Evolutionary conservation across 306 rosid species (phyloP).

Genomic region (Quercus glauca): DNA sequence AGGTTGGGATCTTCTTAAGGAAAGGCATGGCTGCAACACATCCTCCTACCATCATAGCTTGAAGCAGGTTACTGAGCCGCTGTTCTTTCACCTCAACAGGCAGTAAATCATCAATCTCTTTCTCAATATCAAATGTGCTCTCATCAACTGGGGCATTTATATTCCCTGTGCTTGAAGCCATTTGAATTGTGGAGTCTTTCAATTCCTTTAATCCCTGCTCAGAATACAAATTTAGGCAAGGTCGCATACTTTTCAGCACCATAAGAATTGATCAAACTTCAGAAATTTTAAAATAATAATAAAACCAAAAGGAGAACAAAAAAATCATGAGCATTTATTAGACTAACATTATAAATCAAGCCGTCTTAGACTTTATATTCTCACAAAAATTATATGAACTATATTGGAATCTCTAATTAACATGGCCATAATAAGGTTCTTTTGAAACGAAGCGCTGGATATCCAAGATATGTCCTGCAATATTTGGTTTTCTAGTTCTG

Average conservation of each 20-base stretch:
- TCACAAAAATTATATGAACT: neutral
- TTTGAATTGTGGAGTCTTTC: slow-evolving; percentile 57
- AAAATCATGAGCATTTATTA: neutral
- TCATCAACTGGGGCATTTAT: slow-evolving; percentile 53
- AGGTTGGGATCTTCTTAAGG: slow-evolving; percentile 73
- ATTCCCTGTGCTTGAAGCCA: slow-evolving; percentile 50
- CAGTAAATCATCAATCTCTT: slow-evolving; percentile 68
- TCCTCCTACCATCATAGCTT: slow-evolving; percentile 66
- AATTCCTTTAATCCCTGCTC: slow-evolving; percentile 64
- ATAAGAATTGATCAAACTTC: slow-evolving; percentile 1
- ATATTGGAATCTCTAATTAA: neutral
- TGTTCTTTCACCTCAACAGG: slow-evolving; percentile 88
- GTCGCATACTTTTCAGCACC: slow-evolving; percentile 5
- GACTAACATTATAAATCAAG: neutral
- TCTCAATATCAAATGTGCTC: slow-evolving; percentile 61
- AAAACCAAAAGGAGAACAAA: neutral
- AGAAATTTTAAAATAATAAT: slow-evolving; percentile 5
- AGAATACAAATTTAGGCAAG: slow-evolving; percentile 14
- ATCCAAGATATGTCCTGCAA: neutral
- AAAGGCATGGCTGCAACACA: slow-evolving; percentile 83
- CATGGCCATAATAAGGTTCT: neutral
- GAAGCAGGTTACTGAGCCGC: slow-evolving; percentile 79
- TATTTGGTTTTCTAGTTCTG: neutral
- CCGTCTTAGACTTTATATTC: neutral
- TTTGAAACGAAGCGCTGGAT: neutral